Evolutionary conservation across 495 filamentous ascomycete species (phyloP).

Genomic region (Collariella sp.): DNA sequence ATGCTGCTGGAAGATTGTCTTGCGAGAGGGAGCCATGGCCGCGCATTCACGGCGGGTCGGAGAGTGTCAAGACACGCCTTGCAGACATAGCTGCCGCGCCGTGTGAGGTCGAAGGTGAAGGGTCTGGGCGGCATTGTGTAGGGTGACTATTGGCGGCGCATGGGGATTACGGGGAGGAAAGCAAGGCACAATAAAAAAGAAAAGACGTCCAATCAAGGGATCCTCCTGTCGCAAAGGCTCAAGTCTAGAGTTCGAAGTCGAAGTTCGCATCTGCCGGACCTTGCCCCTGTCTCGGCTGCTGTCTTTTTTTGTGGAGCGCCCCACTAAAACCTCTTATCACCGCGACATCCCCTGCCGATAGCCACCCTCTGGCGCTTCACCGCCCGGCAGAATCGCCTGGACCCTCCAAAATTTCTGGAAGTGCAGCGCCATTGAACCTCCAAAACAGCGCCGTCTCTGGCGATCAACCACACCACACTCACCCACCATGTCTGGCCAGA

Average conservation of each 20-base stretch:
- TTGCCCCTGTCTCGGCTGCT: not conserved
- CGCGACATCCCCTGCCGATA: slow-evolving; percentile 13
- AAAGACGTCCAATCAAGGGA: not conserved
- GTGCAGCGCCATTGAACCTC: not conserved
- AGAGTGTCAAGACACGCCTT: slow-evolving; percentile 26
- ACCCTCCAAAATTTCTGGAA: slow-evolving; percentile 28
- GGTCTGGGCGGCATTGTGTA: slow-evolving; percentile 25
- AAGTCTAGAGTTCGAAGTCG: not conserved
- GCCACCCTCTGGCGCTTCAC: slow-evolving; percentile 8
- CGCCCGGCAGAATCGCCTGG: slow-evolving; percentile 26
- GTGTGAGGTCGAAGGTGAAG: slow-evolving; percentile 20
- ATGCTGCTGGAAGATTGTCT: slow-evolving; percentile 15
- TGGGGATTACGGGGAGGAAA: not conserved
- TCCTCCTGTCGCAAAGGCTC: not conserved
- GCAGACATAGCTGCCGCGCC: slow-evolving; percentile 28
- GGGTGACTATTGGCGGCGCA: not conserved
- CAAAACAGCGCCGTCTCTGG: not conserved
- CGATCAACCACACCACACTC: not conserved
- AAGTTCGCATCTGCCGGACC: not conserved
- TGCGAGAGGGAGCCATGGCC: slow-evolving; percentile 14
- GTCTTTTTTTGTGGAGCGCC: slow-evolving; percentile 17
- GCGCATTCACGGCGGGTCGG: slow-evolving; percentile 12
- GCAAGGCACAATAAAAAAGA: not conserved
- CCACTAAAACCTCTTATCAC: slow-evolving; percentile 21
- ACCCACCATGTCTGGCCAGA: slow-evolving; percentile 32